These are phyloP conservation scores for Chlorokybus atmophyticus DNA, from an alignment of 139 green algal species.

Conservation along the genomic window DNA sequence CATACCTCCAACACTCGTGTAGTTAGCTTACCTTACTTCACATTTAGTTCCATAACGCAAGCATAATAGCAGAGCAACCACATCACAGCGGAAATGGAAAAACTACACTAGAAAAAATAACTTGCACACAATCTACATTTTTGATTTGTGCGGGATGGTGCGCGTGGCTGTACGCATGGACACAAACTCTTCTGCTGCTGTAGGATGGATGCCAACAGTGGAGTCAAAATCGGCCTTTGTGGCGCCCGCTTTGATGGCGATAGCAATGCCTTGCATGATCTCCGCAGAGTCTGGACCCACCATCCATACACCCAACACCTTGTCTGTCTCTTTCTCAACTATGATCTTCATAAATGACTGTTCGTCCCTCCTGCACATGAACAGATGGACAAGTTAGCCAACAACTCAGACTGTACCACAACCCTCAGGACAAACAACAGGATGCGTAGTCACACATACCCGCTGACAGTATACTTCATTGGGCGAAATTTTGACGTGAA, in stretches of 20 bases:
- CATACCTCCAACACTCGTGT: too few species aligned
- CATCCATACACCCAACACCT: conserved; percentile 80
- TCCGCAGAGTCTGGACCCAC: conserved; percentile 73
- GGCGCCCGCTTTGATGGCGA: neutral
- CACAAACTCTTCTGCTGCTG: neutral
- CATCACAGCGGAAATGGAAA: too few species aligned
- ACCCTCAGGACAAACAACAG: neutral
- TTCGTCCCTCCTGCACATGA: conserved; percentile 24
- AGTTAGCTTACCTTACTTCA: too few species aligned
- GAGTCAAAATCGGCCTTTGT: neutral
- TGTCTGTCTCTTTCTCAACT: conserved; percentile 55
- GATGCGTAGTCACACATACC: conserved; percentile 4
- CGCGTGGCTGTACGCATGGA: neutral
- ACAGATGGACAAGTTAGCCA: neutral
- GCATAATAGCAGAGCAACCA: too few species aligned
- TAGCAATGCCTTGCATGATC: conserved; percentile 62
- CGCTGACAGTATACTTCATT: conserved; percentile 83
- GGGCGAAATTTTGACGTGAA: conserved; percentile 79
- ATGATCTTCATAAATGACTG: conserved; percentile 57
- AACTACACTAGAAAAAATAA: too few species aligned
- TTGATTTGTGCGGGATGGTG: neutral
- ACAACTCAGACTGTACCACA: neutral
- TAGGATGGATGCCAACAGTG: neutral
- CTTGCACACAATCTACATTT: conserved; percentile 1
- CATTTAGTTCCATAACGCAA: too few species aligned